Percentiles rank a stretch among this genome's conserved stretches.
phyloP scores from a whole-genome alignment of 805 yeast species.

The Metschnikowia gelsemii region DNA sequence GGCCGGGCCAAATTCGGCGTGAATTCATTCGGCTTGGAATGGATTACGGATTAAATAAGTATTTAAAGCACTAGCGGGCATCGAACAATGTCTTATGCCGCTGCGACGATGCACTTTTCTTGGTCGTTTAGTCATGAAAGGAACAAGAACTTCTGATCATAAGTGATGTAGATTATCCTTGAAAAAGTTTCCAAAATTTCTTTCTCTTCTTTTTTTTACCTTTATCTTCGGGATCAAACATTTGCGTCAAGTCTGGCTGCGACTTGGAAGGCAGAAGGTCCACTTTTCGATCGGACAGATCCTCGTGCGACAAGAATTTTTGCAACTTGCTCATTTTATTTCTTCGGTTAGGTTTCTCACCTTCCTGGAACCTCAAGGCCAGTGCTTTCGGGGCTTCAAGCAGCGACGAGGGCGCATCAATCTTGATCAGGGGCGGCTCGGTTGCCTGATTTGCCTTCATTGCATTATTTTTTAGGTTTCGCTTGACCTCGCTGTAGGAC shows the following conservation, averaged over 20 bases:
- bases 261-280: slow-evolving; percentile 37
- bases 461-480: slow-evolving; percentile 24
- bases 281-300: slow-evolving; percentile 22
- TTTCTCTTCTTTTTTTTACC: slow-evolving; percentile 32
- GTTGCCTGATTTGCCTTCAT: slow-evolving; percentile 12
- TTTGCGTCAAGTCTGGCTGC: slow-evolving; percentile 33
- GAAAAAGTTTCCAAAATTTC: slow-evolving; percentile 39
- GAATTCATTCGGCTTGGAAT: no score
- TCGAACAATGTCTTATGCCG: no score
- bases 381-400: slow-evolving; percentile 25
- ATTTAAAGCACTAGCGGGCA: no score
- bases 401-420: slow-evolving; percentile 11
- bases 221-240: slow-evolving; percentile 14
- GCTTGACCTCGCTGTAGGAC: slow-evolving; percentile 37
- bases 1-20: no score
- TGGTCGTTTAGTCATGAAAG: neutral
- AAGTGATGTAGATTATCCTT: neutral
- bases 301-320: slow-evolving; percentile 43
- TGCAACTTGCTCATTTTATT: slow-evolving; percentile 20
- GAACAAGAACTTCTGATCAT: neutral
- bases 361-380: slow-evolving; percentile 30
- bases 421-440: slow-evolving; percentile 9
- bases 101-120: neutral
- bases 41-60: no score
- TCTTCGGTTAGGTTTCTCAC: slow-evolving; percentile 16